Percentiles rank a stretch among this genome's conserved stretches.
Conservation (phyloP, 2,329 filamentous ascomycete species). For the Aspergillus sp. region DNA sequence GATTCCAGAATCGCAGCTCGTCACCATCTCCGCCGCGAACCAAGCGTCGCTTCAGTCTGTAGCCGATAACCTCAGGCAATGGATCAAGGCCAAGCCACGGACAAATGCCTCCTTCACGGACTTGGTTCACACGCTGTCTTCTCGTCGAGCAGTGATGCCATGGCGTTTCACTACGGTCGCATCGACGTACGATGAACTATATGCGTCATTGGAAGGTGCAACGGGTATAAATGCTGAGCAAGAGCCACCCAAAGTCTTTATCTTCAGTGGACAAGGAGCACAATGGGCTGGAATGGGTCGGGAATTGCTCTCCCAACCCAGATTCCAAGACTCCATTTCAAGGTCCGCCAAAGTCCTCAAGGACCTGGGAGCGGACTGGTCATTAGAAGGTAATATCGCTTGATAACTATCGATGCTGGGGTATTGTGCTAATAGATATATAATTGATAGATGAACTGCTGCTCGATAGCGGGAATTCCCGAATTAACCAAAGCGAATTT, state of each 20-base stretch:
- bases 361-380: neutral
- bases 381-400: too few relatives aligned
- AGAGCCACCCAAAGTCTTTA: slow-evolving; percentile 7
- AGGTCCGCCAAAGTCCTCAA: neutral
- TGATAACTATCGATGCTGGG: too few relatives aligned
- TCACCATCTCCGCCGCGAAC: too few relatives aligned
- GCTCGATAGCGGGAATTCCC: neutral
- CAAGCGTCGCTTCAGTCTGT: too few relatives aligned
- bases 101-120: too few relatives aligned
- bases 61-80: too few relatives aligned
- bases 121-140: too few relatives aligned
- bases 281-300: slow-evolving; percentile 18
- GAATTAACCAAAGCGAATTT: neutral
- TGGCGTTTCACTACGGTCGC: neutral
- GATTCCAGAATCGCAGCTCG: too few relatives aligned
- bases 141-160: neutral
- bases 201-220: neutral
- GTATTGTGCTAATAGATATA: too few relatives aligned
- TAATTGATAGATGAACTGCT: neutral
- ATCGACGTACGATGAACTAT: neutral
- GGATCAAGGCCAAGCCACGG: too few relatives aligned
- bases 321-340: neutral
- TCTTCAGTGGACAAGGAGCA: slow-evolving; percentile 16
- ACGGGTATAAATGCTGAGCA: too few relatives aligned
- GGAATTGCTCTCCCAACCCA: neutral